phyloP scores from a whole-genome alignment of 2,329 filamentous ascomycete species.

The Cercospora sesami region DNA sequence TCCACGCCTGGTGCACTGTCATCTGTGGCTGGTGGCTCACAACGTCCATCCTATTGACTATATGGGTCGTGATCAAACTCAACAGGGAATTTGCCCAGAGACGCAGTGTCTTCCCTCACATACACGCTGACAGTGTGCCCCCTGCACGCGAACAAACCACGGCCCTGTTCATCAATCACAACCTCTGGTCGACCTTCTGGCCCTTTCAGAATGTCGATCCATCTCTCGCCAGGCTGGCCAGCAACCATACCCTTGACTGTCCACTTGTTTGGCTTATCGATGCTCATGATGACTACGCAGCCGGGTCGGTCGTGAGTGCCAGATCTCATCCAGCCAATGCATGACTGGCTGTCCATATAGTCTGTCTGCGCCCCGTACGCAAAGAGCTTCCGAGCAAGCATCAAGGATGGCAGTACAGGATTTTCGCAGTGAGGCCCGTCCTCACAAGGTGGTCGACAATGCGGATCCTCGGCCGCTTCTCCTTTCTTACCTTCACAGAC shows the following conservation, averaged over 20 bases:
- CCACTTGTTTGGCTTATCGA: slow-evolving; percentile 28
- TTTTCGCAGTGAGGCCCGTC: slow-evolving; percentile 1
- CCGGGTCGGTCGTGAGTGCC: slow-evolving; percentile 46
- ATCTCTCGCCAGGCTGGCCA: slow-evolving; percentile 59
- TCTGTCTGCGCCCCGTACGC: slow-evolving; percentile 66
- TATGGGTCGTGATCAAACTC: slow-evolving; percentile 23
- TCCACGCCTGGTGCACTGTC: not conserved
- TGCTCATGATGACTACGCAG: slow-evolving; percentile 39
- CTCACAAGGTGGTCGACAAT: slow-evolving; percentile 22
- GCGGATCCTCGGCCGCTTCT: slow-evolving; percentile 53
- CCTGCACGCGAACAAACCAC: slow-evolving; percentile 57
- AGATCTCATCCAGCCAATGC: slow-evolving; percentile 61
- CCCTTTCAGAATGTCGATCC: slow-evolving; percentile 61
- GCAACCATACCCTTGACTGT: slow-evolving; percentile 61
- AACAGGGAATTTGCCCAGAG: slow-evolving; percentile 47
- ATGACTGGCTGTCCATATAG: slow-evolving; percentile 62
- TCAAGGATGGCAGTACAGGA: slow-evolving; percentile 55
- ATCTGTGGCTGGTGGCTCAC: not conserved
- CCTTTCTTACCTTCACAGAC: slow-evolving; percentile 45
- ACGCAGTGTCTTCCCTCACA: slow-evolving; percentile 58
- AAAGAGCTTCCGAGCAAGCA: slow-evolving; percentile 64
- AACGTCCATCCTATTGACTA: slow-evolving; percentile 7
- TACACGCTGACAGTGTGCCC: slow-evolving; percentile 61
- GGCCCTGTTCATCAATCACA: slow-evolving; percentile 60
- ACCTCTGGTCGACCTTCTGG: slow-evolving; percentile 57